Base-by-base conservation (phyloP, 805 yeast genomes). In the Diddensiella transvaalensis region DNA sequence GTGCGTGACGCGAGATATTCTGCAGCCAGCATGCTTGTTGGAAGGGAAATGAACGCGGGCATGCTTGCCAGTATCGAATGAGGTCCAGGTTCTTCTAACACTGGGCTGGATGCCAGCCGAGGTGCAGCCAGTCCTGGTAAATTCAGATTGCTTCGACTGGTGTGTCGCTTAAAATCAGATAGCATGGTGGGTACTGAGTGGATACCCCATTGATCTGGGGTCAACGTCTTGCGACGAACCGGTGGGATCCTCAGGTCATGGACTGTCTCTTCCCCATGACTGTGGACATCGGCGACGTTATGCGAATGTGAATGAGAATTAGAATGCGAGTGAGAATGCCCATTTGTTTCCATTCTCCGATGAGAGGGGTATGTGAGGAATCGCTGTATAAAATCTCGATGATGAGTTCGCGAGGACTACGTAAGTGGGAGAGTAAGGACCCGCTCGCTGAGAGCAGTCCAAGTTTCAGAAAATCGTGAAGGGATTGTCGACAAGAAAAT, bases 121-220 rank as follows among this genome's bases (percentile, higher is more conserved):
- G 26, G 24, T 8, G 26, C 23, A 13, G 24, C 23, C n/a, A 22
- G 23, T 15, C 46, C 50, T 2, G 52, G 49, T 19, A 47, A 32
- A 10, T 42, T 51, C 15, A 52, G 46, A 38, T 51, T 53, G 22
- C 57, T 52, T 42, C 59, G 66, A 23, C 67, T 61, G 0, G 69
- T 62, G 51, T 66, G 69, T 15, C 68, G 42, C 47, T 62, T 64
- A 53, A 66, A 66, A 49, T 66, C 69, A 8, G 59, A 58, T 32
- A 66, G 58, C 56, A 66, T 57, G 5, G 61, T 57, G 1, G 70
- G 69, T 3, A 66, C 70, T 6, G 66, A 60, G 47, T 52, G 64
- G 29, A 66, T 52, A 13, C 70, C 70, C 70, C 70, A 66, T 13
- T 57, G 58, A 38, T 62, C 66, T 10, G 62, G 57, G 2, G 57